These are phyloP conservation scores for Penicillium steckii DNA, from an alignment of 495 filamentous ascomycete genomes.

Conservation along the genomic window DNA sequence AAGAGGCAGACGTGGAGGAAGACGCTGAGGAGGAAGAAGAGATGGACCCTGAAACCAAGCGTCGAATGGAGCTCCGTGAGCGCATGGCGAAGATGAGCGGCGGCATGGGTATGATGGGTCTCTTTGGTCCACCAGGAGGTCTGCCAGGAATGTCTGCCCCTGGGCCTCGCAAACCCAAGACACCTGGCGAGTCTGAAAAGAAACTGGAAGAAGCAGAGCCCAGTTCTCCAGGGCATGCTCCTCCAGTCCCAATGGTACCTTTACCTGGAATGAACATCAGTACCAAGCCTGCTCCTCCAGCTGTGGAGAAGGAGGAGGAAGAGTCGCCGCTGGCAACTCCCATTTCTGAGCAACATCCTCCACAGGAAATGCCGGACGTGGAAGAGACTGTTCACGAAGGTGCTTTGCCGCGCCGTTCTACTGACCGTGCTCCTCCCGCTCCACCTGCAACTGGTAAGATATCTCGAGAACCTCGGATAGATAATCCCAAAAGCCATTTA, in stretches of 20 bases:
- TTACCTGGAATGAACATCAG: conserved; percentile 66
- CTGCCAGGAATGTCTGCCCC: conserved; percentile 52
- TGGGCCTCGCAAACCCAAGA: conserved; percentile 45
- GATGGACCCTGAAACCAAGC: conserved; percentile 83
- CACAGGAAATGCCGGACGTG: conserved; percentile 58
- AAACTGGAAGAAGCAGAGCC: conserved; percentile 53
- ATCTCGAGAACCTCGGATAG: neutral
- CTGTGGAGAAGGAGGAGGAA: conserved; percentile 44
- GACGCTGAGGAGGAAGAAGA: conserved; percentile 86
- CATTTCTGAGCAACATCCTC: conserved; percentile 42
- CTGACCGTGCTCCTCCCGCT: conserved; percentile 42
- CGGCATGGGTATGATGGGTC: conserved; percentile 95
- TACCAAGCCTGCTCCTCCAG: conserved; percentile 34
- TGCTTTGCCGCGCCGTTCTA: conserved; percentile 43
- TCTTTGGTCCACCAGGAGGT: conserved; percentile 79
- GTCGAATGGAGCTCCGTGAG: conserved; percentile 84
- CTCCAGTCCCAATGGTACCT: conserved; percentile 76
- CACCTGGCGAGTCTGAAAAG: conserved; percentile 66
- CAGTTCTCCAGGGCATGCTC: conserved; percentile 50
- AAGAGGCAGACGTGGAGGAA: conserved; percentile 54
- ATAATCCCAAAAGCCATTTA: neutral
- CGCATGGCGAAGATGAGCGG: conserved; percentile 99
- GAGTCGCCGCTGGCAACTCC: conserved; percentile 34
- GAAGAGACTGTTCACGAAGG: conserved; percentile 55
- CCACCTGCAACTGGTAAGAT: conserved; percentile 53